phyloP scores from a whole-genome alignment of 805 yeast genomes.

The Cyberlindnera sargentensis region DNA sequence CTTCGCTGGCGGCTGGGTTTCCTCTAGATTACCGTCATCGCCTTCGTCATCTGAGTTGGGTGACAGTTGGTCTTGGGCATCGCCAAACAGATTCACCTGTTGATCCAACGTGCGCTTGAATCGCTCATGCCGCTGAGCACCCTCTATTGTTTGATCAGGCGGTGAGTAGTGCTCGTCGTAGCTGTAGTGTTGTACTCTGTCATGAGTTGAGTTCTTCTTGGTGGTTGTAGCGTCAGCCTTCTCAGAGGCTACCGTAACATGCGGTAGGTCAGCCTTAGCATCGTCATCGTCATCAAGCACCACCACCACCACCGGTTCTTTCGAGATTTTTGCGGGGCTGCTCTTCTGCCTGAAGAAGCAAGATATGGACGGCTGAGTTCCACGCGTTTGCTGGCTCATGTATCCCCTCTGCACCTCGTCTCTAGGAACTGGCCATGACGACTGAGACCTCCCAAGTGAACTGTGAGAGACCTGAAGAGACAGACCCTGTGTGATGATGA shows the following conservation, averaged over 20 bases:
- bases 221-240: background rate
- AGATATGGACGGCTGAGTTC: constrained; percentile 1
- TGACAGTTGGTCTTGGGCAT: background rate
- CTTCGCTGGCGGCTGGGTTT: background rate
- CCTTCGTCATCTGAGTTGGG: constrained; percentile 4
- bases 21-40: constrained; percentile 2
- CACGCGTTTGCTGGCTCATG: background rate
- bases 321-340: background rate
- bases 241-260: too few species aligned
- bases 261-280: too few species aligned
- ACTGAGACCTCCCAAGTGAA: too few species aligned
- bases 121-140: constrained; percentile 3
- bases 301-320: background rate
- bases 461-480: too few species aligned
- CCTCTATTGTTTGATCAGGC: constrained; percentile 1
- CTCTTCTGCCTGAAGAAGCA: background rate
- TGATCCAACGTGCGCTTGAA: constrained; percentile 6
- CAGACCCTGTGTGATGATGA: too few species aligned
- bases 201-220: background rate
- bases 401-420: too few species aligned
- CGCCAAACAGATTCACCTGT: background rate
- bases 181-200: constrained; percentile 1
- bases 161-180: constrained; percentile 3
- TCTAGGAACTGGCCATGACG: too few species aligned
- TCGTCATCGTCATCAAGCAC: background rate